Conservation (phyloP, 805 yeast species). For the Candida endomychidarum region DNA sequence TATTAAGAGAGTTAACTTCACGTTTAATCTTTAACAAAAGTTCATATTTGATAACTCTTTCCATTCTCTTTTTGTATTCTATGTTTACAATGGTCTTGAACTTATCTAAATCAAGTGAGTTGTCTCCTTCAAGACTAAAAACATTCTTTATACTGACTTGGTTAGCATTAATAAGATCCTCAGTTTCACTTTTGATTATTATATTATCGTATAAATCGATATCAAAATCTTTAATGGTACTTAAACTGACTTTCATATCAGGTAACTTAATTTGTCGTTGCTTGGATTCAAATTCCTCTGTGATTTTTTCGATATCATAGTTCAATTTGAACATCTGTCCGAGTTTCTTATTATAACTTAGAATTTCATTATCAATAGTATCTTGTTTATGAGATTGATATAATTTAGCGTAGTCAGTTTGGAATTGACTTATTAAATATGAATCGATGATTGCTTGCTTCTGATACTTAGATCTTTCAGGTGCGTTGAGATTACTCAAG, state of each 20-base stretch:
- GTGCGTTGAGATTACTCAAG: neutral
- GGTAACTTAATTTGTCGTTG: constrained; percentile 27
- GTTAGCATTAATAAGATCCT: too few species aligned
- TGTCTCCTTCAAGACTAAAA: constrained; percentile 17
- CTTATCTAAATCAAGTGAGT: constrained; percentile 25
- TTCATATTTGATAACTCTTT: constrained; percentile 36
- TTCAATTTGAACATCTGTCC: constrained; percentile 31
- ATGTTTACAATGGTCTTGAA: constrained; percentile 32
- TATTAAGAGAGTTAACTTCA: constrained; percentile 29
- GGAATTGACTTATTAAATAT: constrained; percentile 31
- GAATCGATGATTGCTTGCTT: constrained; percentile 34
- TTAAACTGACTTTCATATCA: constrained; percentile 25
- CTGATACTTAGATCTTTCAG: constrained; percentile 10
- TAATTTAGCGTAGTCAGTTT: constrained; percentile 30
- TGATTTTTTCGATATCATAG: constrained; percentile 21
- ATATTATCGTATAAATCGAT: neutral
- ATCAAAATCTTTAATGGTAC: constrained; percentile 28
- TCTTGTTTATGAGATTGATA: constrained; percentile 19
- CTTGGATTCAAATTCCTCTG: constrained; percentile 24
- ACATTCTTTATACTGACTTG: constrained; percentile 19
- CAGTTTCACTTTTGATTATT: constrained; percentile 3
- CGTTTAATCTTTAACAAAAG: constrained; percentile 31
- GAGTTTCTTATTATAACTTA: constrained; percentile 29
- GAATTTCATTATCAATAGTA: constrained; percentile 24
- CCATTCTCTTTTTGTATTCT: constrained; percentile 33